phyloP scores from a whole-genome alignment of 83 land plant genomes.

The Thuja plicata region DNA sequence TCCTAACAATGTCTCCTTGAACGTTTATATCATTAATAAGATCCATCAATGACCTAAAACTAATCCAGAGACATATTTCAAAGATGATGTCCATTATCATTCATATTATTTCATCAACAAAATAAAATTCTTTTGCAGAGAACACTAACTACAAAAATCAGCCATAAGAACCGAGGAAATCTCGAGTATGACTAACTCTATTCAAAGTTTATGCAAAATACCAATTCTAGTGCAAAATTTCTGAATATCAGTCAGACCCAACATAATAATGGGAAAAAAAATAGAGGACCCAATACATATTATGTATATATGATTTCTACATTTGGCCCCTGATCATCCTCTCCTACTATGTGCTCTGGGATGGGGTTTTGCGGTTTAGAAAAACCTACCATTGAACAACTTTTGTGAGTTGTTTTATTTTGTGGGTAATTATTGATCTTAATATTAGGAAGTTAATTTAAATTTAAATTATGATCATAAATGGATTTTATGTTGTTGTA shows the following conservation, averaged over 20 bases:
- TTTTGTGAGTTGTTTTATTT: neutral
- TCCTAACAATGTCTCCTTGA: too few relatives aligned
- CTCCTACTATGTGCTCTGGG: too few relatives aligned
- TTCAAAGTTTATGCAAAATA: neutral
- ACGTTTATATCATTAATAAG: too few relatives aligned
- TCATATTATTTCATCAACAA: too few relatives aligned
- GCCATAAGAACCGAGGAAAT: neutral
- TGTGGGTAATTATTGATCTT: neutral
- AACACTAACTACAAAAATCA: neutral
- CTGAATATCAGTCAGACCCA: neutral
- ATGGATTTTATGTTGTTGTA: too few relatives aligned
- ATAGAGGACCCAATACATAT: too few relatives aligned
- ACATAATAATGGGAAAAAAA: neutral
- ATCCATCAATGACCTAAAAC: too few relatives aligned
- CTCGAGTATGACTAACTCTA: neutral
- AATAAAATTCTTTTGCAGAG: too few relatives aligned
- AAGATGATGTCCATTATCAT: too few relatives aligned
- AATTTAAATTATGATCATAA: too few relatives aligned
- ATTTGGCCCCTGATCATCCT: neutral
- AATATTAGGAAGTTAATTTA: too few relatives aligned
- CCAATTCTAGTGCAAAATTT: neutral
- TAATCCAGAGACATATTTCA: too few relatives aligned
- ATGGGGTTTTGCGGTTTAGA: neutral
- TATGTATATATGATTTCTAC: conserved; percentile 33
- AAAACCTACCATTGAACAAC: neutral